Percentiles rank a stretch among this genome's conserved stretches.
Conservation (phyloP, 768 basidiomycete species). For the Suillus brevipes region DNA sequence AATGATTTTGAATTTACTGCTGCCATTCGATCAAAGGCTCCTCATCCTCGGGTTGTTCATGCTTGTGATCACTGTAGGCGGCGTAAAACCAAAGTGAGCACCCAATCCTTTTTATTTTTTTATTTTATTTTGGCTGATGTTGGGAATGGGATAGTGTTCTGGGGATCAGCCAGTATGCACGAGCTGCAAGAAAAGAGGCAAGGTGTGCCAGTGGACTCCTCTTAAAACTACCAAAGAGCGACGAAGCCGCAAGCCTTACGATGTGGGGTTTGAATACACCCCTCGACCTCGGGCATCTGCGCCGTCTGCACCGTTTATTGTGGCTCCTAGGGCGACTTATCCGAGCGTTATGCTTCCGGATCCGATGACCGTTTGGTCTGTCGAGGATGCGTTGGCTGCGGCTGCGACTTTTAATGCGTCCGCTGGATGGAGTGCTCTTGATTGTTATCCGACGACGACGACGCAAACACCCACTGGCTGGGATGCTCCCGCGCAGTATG, state of each 20-base stretch:
- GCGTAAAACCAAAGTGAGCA: neutral
- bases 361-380: neutral
- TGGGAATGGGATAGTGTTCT: neutral
- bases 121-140: neutral
- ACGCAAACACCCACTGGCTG: neutral
- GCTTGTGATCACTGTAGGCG: neutral
- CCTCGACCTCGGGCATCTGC: neutral
- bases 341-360: slow-evolving; percentile 1
- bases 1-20: neutral
- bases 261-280: neutral
- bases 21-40: neutral
- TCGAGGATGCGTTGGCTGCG: neutral
- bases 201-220: slow-evolving; percentile 1
- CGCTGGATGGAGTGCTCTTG: neutral
- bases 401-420: neutral
- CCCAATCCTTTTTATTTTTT: neutral
- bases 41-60: neutral
- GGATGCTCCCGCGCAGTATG: neutral
- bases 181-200: neutral
- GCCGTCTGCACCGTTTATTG: neutral
- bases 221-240: neutral
- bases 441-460: neutral
- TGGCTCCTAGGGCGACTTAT: neutral
- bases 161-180: neutral
- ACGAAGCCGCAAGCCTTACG: neutral